Conservation (phyloP, 2,329 filamentous ascomycete genomes). For the Diplodia sapinea region DNA sequence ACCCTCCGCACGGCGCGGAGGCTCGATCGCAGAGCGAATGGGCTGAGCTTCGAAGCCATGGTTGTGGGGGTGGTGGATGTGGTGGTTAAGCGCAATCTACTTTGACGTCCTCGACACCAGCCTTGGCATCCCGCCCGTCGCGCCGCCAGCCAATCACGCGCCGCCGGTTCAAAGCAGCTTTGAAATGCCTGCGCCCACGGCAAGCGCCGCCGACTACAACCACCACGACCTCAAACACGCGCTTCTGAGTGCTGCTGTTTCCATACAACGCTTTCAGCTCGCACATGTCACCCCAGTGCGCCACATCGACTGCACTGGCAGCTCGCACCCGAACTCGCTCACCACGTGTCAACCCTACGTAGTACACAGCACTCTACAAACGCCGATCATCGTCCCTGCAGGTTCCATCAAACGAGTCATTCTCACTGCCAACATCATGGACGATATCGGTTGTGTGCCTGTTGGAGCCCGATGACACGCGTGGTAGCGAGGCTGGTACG, state of each 20-base stretch:
- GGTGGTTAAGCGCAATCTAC: slow-evolving; percentile 10
- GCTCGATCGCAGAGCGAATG: slow-evolving; percentile 73
- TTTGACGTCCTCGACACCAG: slow-evolving; percentile 29
- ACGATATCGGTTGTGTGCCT: not conserved
- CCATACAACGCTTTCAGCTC: not conserved
- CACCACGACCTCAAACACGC: not conserved
- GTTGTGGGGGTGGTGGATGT: slow-evolving; percentile 26
- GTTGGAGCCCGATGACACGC: not conserved
- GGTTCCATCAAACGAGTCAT: not conserved
- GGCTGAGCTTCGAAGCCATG: slow-evolving; percentile 86
- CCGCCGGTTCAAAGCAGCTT: slow-evolving; percentile 25
- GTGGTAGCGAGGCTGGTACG: slow-evolving; percentile 13
- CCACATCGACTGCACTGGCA: not conserved
- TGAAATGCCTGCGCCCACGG: slow-evolving; percentile 19
- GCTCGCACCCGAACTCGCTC: not conserved
- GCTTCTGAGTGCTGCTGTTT: not conserved
- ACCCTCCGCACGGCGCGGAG: slow-evolving; percentile 68
- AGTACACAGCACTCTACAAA: not conserved
- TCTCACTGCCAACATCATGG: not conserved
- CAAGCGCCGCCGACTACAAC: not conserved
- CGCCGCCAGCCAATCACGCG: slow-evolving; percentile 22
- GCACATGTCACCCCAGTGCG: not conserved
- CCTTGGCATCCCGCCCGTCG: slow-evolving; percentile 20
- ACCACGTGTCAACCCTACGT: not conserved
- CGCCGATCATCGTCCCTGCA: not conserved